Evolutionary conservation across 257 asterid genomes (phyloP).

Genomic region (Scutellaria baicalensis): DNA sequence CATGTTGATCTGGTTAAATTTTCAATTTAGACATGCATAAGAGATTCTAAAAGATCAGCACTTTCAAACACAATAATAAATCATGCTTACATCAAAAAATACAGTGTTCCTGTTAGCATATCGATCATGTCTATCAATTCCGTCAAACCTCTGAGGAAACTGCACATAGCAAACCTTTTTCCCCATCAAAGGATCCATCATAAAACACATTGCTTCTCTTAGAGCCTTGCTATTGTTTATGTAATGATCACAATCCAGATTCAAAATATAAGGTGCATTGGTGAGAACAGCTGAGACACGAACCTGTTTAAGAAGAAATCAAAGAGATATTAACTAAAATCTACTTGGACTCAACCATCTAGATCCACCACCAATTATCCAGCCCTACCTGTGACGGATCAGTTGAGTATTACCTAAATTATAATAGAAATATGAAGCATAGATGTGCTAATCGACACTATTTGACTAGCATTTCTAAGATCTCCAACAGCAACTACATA

Average conservation of each 20-base stretch:
- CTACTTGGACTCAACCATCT: neutral
- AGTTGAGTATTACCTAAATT: neutral
- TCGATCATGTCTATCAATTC: neutral
- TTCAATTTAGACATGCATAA: neutral
- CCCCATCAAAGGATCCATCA: conserved; percentile 2
- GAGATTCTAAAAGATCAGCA: neutral
- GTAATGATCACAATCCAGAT: conserved; percentile 10
- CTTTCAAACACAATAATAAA: neutral
- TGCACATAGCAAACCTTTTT: conserved; percentile 11
- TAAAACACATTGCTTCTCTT: conserved; percentile 15
- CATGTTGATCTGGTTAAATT: neutral
- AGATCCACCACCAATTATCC: neutral
- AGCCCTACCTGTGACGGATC: neutral
- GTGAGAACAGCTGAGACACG: conserved; percentile 5
- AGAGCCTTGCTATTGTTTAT: conserved; percentile 7
- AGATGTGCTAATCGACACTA: neutral
- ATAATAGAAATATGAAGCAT: neutral
- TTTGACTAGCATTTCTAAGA: neutral
- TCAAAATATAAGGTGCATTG: conserved; percentile 1
- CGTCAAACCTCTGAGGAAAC: conserved; percentile 1
- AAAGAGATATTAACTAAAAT: neutral
- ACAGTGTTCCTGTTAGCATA: conserved; percentile 9
- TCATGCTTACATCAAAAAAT: neutral
- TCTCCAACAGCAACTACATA: neutral
- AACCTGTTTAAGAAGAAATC: neutral